Percentiles rank a stretch among this genome's conserved stretches.
phyloP scores from a whole-genome alignment of 2,329 filamentous ascomycete species.

The Nothophoma quercina region DNA sequence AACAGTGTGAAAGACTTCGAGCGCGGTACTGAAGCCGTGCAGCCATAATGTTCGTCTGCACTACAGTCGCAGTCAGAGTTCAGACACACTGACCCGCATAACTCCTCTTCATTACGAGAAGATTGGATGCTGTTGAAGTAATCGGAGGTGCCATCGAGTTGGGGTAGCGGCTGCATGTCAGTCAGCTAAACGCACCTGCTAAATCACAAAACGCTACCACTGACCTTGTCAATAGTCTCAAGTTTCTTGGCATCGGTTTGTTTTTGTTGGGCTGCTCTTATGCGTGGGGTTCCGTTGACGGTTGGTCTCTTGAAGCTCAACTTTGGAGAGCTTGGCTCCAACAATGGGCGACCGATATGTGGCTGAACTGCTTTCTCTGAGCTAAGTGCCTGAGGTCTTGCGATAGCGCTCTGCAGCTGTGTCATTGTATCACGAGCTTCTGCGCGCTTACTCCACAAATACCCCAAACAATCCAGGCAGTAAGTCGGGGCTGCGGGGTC shows the following conservation, averaged over 20 bases:
- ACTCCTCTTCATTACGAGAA: no score
- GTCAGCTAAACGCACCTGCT: not conserved
- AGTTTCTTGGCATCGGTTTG: not conserved
- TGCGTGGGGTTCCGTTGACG: not conserved
- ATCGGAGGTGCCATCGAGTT: slow-evolving; percentile 4
- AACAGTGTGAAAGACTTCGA: not conserved
- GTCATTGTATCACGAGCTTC: not conserved
- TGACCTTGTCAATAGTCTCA: not conserved
- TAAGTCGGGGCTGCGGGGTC: not conserved
- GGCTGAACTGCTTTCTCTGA: not conserved
- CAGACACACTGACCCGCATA: not conserved
- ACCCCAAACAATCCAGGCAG: slow-evolving; percentile 5
- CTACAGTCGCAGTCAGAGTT: not conserved
- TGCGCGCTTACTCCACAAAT: slow-evolving; percentile 6
- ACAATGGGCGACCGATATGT: no score
- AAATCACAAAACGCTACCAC: not conserved
- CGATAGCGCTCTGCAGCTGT: not conserved
- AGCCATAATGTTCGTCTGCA: not conserved
- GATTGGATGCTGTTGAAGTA: no score
- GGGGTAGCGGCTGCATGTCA: not conserved
- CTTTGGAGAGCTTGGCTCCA: no score
- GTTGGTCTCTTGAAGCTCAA: not conserved
- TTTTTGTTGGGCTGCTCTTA: not conserved
- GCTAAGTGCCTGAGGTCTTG: not conserved
- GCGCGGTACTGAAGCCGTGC: no score